These are phyloP conservation scores for Plasmodium gallinaceum DNA, from an alignment of 169 alveolate genomes.

Conservation along the genomic window DNA sequence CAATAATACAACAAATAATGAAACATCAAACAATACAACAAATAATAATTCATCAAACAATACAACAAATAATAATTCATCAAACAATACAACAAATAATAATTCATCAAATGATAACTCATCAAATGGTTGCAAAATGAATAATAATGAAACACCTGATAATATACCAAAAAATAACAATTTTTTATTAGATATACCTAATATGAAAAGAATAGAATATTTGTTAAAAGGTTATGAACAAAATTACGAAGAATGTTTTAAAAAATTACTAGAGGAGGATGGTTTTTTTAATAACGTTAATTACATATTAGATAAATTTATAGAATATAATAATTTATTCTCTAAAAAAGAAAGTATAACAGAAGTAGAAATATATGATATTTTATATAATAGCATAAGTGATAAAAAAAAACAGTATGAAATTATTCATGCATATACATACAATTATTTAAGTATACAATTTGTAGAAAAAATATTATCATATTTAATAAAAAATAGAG, in stretches of 20 bases:
- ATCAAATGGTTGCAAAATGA: not conserved
- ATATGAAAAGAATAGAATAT: constrained; percentile 56
- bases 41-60: not conserved
- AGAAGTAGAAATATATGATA: constrained; percentile 59
- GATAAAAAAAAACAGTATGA: constrained; percentile 70
- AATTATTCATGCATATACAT: constrained; percentile 73
- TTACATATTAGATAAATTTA: constrained; percentile 48
- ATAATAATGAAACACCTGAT: not conserved
- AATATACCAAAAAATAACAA: not conserved
- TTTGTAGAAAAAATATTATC: constrained; percentile 26
- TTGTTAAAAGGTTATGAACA: constrained; percentile 71
- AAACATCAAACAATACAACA: not conserved
- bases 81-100: constrained; percentile 3
- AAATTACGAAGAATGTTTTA: constrained; percentile 45
- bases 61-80: constrained; percentile 8
- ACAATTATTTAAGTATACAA: constrained; percentile 59
- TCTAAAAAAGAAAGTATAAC: constrained; percentile 52
- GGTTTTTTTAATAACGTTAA: not conserved
- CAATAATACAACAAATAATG: not conserved
- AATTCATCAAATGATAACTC: constrained; percentile 4
- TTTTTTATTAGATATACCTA: constrained; percentile 41
- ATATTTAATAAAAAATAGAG: constrained; percentile 20
- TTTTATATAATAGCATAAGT: constrained; percentile 22
- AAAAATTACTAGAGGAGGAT: constrained; percentile 24
- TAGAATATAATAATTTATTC: constrained; percentile 57